Conservation (phyloP, 805 yeast species). For the Grigorovia transvaalensis region DNA sequence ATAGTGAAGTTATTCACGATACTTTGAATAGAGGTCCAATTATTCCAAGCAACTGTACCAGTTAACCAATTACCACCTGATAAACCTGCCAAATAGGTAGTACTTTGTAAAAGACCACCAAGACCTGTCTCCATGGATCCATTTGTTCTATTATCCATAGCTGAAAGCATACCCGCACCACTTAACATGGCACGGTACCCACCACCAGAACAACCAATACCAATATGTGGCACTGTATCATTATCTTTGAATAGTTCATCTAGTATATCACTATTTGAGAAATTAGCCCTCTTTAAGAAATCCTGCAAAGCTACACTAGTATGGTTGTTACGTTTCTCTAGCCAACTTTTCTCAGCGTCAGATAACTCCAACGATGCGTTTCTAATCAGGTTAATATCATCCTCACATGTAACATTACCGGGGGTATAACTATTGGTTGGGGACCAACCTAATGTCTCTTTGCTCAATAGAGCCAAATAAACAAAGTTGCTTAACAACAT, state of each 20-base stretch:
- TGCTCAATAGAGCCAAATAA: background rate
- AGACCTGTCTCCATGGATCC: conserved; percentile 45
- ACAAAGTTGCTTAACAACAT: background rate
- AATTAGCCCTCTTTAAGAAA: conserved; percentile 33
- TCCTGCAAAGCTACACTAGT: conserved; percentile 36
- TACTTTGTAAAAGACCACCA: conserved; percentile 63
- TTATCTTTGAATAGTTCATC: conserved; percentile 15
- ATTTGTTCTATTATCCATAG: conserved; percentile 66
- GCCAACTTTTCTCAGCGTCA: conserved; percentile 40
- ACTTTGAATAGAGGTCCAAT: conserved; percentile 61
- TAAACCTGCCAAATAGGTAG: conserved; percentile 65
- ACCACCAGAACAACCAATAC: conserved; percentile 69
- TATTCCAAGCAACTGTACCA: conserved; percentile 56
- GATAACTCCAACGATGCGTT: conserved; percentile 36
- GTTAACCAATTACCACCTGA: conserved; percentile 83
- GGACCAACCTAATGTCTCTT: conserved; percentile 13
- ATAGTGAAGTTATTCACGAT: conserved; percentile 33
- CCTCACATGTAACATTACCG: conserved; percentile 45
- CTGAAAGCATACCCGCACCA: conserved; percentile 79
- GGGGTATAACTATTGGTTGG: conserved; percentile 54
- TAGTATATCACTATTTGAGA: conserved; percentile 10
- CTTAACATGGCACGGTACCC: conserved; percentile 83
- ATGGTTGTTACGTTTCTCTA: conserved; percentile 34
- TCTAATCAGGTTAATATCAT: conserved; percentile 31
- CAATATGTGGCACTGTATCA: conserved; percentile 34